These are phyloP conservation scores for Aspergillus sp. DNA, from an alignment of 2,329 filamentous ascomycete species.

Conservation along the genomic window DNA sequence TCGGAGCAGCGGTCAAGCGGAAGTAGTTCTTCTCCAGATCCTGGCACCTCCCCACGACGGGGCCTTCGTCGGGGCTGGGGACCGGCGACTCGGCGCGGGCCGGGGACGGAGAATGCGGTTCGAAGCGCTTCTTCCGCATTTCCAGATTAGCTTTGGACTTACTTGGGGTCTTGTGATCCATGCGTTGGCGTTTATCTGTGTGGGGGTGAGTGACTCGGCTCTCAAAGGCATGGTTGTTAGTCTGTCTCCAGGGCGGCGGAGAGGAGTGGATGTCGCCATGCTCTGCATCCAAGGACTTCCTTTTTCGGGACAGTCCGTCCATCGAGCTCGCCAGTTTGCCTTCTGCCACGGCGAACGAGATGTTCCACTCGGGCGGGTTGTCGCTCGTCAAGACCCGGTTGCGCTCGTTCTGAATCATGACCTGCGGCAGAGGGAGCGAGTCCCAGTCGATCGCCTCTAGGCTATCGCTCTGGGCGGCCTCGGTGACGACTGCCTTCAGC, in stretches of 20 bases:
- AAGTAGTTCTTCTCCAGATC: slow-evolving; percentile 88
- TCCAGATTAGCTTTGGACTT: slow-evolving; percentile 84
- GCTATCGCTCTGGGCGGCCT: slow-evolving; percentile 63
- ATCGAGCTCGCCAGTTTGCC: slow-evolving; percentile 16
- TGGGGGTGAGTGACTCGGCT: slow-evolving; percentile 62
- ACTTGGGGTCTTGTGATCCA: slow-evolving; percentile 55
- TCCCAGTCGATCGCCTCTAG: slow-evolving; percentile 76
- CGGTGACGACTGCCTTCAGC: slow-evolving; percentile 75
- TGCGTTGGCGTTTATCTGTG: slow-evolving; percentile 42
- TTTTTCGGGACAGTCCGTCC: slow-evolving; percentile 54
- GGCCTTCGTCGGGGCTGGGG: slow-evolving; percentile 44
- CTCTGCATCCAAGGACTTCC: slow-evolving; percentile 64
- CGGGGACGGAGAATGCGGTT: slow-evolving; percentile 40
- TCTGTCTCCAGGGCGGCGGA: slow-evolving; percentile 62
- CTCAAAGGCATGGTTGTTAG: slow-evolving; percentile 57
- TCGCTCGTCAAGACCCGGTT: slow-evolving; percentile 39
- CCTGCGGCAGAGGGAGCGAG: slow-evolving; percentile 71
- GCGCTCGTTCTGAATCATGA: slow-evolving; percentile 66
- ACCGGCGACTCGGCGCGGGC: slow-evolving; percentile 40
- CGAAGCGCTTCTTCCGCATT: slow-evolving; percentile 81
- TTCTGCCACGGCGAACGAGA: slow-evolving; percentile 11
- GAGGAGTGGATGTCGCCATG: slow-evolving; percentile 43
- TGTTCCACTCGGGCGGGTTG: slow-evolving; percentile 30
- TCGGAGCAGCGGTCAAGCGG: slow-evolving; percentile 80
- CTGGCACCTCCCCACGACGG: slow-evolving; percentile 77